phyloP scores from a whole-genome alignment of 139 green algal species.

The Closterium sp. region DNA sequence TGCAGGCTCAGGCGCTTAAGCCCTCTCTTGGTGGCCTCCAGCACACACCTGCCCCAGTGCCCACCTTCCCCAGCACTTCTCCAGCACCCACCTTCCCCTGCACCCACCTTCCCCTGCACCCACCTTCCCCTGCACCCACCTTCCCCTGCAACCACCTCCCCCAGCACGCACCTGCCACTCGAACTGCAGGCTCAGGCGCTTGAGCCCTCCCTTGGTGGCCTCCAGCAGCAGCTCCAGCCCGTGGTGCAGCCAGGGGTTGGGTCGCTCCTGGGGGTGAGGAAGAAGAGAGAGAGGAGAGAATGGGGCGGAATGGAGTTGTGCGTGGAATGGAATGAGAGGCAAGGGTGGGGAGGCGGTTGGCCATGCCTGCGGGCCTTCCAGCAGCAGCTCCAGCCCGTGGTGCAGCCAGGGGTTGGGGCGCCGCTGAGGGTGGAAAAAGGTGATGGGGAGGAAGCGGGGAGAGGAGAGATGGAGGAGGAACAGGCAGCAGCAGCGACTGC shows the following conservation, averaged over 20 bases:
- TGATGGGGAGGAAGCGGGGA: no score
- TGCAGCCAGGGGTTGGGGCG: conserved; percentile 35
- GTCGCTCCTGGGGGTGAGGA: conserved; percentile 6
- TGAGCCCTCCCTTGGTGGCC: neutral
- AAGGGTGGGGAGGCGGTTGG: no score
- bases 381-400: conserved; percentile 16
- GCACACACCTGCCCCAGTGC: no score
- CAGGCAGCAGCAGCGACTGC: no score
- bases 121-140: no score
- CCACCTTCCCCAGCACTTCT: no score
- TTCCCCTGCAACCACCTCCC: no score
- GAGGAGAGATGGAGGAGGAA: no score
- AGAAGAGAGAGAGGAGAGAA: neutral
- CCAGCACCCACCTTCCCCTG: no score
- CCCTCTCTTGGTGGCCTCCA: neutral
- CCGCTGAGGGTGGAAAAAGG: neutral
- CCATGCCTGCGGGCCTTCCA: neutral
- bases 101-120: no score
- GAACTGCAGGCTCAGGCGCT: neutral
- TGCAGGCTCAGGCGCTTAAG: neutral
- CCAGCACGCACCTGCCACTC: neutral
- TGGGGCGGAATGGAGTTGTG: neutral
- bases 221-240: conserved; percentile 17
- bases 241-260: conserved; percentile 35
- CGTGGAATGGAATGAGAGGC: no score